A percentile compares a stretch with the other conserved stretches of the same genome.
phyloP scores from a whole-genome alignment of 73 alveolate genomes.

The Paramecium biaurelia region DNA sequence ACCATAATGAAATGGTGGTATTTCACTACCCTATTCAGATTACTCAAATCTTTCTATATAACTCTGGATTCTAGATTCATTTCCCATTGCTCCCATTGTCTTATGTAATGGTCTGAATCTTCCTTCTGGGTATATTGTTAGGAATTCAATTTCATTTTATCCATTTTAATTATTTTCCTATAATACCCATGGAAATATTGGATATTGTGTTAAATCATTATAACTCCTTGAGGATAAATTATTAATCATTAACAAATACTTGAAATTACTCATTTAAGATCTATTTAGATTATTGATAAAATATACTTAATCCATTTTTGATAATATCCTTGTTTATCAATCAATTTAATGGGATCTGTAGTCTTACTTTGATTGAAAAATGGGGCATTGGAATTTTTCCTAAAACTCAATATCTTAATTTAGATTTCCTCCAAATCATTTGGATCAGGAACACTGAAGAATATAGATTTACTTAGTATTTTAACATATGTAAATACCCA shows the following conservation, averaged over 20 bases:
- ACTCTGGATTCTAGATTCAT: constrained; percentile 74
- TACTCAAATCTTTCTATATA: constrained; percentile 45
- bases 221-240: constrained; percentile 84
- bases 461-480: neutral
- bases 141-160: neutral
- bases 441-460: neutral
- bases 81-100: constrained; percentile 89
- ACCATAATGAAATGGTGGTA: constrained; percentile 90
- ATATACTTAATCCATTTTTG: constrained; percentile 78
- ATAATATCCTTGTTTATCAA: constrained; percentile 70
- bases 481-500: neutral
- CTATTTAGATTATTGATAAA: neutral
- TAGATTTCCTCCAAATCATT: constrained; percentile 3
- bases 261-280: neutral
- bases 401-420: neutral
- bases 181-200: constrained; percentile 97
- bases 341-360: neutral
- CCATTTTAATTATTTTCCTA: neutral
- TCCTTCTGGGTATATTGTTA: neutral
- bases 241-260: constrained; percentile 82
- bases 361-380: neutral
- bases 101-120: constrained; percentile 80
- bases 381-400: neutral
- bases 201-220: constrained; percentile 95
- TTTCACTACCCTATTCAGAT: constrained; percentile 28